Conservation (phyloP, 257 asterid genomes). For the Anisodus acutangulus region DNA sequence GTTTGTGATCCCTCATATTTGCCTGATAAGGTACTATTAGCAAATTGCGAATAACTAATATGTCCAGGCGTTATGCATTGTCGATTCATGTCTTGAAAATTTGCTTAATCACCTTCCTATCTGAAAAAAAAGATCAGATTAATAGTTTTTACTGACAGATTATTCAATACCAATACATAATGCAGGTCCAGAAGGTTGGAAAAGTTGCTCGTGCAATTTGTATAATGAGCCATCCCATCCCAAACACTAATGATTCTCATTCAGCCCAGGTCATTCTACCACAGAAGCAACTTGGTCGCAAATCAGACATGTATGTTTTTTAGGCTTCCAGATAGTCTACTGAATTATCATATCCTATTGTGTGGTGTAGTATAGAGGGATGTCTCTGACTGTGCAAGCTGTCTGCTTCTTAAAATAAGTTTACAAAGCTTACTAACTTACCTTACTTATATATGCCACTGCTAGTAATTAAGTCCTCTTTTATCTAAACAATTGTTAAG, state of each 20-base stretch:
- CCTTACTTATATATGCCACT: neutral
- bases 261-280: constrained; percentile 97
- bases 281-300: constrained; percentile 97
- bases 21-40: constrained; percentile 69
- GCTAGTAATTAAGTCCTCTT: neutral
- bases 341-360: constrained; percentile 19
- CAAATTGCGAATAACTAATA: neutral
- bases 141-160: constrained; percentile 28
- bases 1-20: constrained; percentile 94
- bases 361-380: neutral
- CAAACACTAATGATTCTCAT: constrained; percentile 89
- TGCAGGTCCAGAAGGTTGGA: constrained; percentile 84
- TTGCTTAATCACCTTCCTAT: constrained; percentile 14
- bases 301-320: constrained; percentile 84
- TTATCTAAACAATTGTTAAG: constrained; percentile 16
- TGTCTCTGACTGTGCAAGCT: neutral
- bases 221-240: constrained; percentile 98
- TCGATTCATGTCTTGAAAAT: constrained; percentile 7
- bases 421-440: neutral
- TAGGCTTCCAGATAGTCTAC: constrained; percentile 20
- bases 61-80: neutral
- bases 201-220: constrained; percentile 92
- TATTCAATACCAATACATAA: constrained; percentile 30
- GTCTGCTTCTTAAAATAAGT: constrained; percentile 6
- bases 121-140: constrained; percentile 12